Base-by-base conservation (phyloP, 345 rosid species). In the Sapria himalayana region DNA sequence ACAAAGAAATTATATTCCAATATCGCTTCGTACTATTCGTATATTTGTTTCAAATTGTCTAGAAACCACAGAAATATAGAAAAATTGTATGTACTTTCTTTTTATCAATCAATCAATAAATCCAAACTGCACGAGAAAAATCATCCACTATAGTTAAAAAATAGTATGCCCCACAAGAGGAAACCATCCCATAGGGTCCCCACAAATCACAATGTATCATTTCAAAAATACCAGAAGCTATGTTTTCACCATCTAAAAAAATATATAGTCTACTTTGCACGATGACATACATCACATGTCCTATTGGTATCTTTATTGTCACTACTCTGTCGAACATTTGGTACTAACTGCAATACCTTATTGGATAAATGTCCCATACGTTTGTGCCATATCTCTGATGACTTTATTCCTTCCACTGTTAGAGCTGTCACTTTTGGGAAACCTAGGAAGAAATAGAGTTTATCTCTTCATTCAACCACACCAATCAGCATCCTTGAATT, bases 141-240 rank as follows among this genome's bases (percentile, higher is more conserved):
- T 58, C 58, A 58, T 58, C 63, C 1, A 58, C 46, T 2, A 46
- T 25, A 0, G 46, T 59, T 0, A 48, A 19, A 18, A 59, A 53
- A 36, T 47, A 45, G 15, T 2, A 1, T 0, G 23, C 43, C 0
- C 32, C 43, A 37, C 27, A 45, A 0, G 36, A 5, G 17, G 45
- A 4, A 0, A 29, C 4, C 1, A 15, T n/a, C 8, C 10, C 3
- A 29, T 49, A 41, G 4, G 55, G 21, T 4, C 54, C 46, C 50
- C 58, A 58, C 2, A 59, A 25, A 31, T 59, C 46, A 37, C 40
- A 59, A 48, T 59, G 59, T 1, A 53, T 50, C 7, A 54, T 3
- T 1, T 45, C 37, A 50, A 55, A 55, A 19, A 1, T 4, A 1
- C 25, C 19, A 0, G 2, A 21, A 1, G 53, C 32, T 42, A 54